A percentile compares a stretch with the other conserved stretches of the same genome.
Conservation (phyloP, 2,329 filamentous ascomycete species). For the Pseudopithomyces maydicus region DNA sequence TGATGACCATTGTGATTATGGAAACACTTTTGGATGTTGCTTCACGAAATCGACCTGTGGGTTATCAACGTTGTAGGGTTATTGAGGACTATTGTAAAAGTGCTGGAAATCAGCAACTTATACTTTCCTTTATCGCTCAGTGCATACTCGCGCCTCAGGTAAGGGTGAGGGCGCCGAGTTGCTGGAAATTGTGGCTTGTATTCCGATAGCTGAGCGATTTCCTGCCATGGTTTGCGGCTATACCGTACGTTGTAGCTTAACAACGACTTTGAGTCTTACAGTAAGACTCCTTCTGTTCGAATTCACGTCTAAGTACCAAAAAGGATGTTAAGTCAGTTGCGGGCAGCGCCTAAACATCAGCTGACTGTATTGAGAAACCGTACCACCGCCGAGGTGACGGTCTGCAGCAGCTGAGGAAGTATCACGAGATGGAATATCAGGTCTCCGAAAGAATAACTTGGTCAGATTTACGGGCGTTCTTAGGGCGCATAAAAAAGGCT, state of each 20-base stretch:
- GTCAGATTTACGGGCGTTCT: too few relatives aligned
- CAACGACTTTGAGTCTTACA: not conserved
- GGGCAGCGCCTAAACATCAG: not conserved
- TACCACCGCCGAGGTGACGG: not conserved
- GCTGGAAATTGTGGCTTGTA: not conserved
- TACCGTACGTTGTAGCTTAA: not conserved
- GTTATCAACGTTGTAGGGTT: too few relatives aligned
- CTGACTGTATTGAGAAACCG: not conserved
- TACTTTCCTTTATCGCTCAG: too few relatives aligned
- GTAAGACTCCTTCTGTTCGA: not conserved
- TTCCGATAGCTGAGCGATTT: not conserved
- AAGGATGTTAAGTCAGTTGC: not conserved
- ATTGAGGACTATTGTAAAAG: too few relatives aligned
- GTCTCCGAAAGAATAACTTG: too few relatives aligned
- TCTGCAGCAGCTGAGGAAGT: not conserved
- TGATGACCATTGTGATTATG: slow-evolving; percentile 10
- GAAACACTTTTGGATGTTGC: too few relatives aligned
- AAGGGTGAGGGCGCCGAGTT: not conserved
- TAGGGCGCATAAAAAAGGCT: too few relatives aligned
- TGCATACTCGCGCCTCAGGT: too few relatives aligned
- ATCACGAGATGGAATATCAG: not conserved
- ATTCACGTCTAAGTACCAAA: not conserved
- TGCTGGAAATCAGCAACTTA: too few relatives aligned
- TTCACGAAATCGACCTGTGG: too few relatives aligned
- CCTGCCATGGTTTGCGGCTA: not conserved